Percentiles rank a stretch among this genome's conserved stretches.
These are phyloP conservation scores for Ceratocystis destructans DNA, from an alignment of 2,329 filamentous ascomycete genomes.

Conservation along the genomic window DNA sequence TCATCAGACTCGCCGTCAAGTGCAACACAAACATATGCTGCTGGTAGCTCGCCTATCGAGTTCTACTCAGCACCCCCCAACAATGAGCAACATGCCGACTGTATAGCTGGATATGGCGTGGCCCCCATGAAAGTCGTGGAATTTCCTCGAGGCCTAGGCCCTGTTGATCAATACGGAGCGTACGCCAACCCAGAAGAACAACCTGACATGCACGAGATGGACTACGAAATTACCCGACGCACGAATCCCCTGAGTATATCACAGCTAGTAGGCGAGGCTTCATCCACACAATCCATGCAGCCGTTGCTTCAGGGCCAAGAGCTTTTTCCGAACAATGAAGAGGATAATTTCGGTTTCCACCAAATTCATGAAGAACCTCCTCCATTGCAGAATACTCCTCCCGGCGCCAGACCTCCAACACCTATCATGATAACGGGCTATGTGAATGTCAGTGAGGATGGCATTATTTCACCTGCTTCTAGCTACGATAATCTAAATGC, in stretches of 20 bases:
- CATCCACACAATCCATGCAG: background rate
- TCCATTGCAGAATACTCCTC: background rate
- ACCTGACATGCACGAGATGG: background rate
- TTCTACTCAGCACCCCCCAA: background rate
- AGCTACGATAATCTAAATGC: background rate
- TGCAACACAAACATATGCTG: background rate
- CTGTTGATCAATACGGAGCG: background rate
- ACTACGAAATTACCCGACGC: background rate
- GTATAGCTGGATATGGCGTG: background rate
- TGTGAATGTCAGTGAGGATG: slow-evolving; percentile 2
- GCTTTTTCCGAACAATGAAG: background rate
- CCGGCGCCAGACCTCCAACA: slow-evolving; percentile 11
- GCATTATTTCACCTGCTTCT: background rate
- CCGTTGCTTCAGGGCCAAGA: background rate
- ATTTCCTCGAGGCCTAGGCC: background rate
- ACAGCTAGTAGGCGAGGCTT: background rate
- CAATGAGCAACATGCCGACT: background rate
- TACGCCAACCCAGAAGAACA: background rate
- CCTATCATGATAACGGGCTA: slow-evolving; percentile 10
- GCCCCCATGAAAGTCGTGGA: background rate
- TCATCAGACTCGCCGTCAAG: background rate
- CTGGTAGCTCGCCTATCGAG: background rate
- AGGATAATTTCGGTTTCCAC: background rate
- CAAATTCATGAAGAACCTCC: background rate
- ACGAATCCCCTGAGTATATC: background rate